Evolutionary conservation across 495 filamentous ascomycete species (phyloP).

Genomic region (Neurospora discreta): DNA sequence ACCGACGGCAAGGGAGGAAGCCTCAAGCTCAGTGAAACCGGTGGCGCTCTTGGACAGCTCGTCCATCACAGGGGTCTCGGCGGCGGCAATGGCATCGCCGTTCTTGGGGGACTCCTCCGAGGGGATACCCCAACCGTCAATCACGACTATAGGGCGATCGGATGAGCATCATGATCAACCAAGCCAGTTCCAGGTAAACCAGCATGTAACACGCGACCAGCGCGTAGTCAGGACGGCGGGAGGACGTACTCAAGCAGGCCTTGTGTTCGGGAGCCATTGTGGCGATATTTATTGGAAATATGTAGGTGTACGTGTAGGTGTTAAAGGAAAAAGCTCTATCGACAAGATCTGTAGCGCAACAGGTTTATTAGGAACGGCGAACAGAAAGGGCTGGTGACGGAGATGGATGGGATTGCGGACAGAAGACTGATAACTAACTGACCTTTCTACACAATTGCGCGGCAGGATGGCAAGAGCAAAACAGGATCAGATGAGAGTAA

Average conservation of each 20-base stretch:
- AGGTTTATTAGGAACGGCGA: background rate
- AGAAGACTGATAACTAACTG: background rate
- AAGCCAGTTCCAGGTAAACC: constrained; percentile 40
- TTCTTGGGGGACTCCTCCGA: constrained; percentile 62
- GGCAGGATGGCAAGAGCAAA: background rate
- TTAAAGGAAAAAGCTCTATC: background rate
- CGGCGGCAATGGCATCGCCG: constrained; percentile 90
- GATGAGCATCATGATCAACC: constrained; percentile 41
- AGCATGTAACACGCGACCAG: constrained; percentile 34
- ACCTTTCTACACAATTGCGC: background rate
- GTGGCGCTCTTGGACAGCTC: constrained; percentile 27
- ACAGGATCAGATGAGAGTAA: background rate
- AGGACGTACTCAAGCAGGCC: constrained; percentile 72
- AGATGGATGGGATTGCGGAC: background rate
- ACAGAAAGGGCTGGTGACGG: background rate
- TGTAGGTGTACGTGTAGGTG: background rate
- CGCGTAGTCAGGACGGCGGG: constrained; percentile 29
- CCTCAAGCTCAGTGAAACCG: constrained; percentile 65
- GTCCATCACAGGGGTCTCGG: constrained; percentile 66
- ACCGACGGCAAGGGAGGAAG: constrained; percentile 90
- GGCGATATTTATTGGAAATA: constrained; percentile 6
- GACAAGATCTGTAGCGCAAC: background rate
- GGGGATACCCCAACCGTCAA: constrained; percentile 96
- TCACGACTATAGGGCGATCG: constrained; percentile 57
- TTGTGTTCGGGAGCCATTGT: constrained; percentile 83